A percentile compares a stretch with the other conserved stretches of the same genome.
Evolutionary conservation across 306 rosid species (phyloP).

Genomic region (Cucumis melo): DNA sequence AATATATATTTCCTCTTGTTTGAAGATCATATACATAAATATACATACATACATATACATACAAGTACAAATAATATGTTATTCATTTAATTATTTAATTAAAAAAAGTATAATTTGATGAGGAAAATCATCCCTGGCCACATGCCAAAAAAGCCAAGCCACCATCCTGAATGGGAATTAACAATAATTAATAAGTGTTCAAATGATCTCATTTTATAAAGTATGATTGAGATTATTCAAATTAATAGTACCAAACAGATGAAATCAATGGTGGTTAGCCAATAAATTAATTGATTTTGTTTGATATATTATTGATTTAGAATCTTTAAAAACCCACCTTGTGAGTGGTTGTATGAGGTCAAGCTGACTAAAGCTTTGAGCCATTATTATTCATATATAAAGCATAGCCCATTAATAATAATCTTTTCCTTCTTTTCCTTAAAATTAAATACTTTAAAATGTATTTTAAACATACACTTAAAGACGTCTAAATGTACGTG

Average conservation of each 20-base stretch:
- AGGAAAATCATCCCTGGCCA: neutral
- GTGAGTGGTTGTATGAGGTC: neutral
- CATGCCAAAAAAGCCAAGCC: neutral
- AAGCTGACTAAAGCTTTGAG: neutral
- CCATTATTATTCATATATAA: no score
- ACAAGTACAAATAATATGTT: neutral
- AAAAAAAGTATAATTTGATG: neutral
- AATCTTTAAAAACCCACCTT: neutral
- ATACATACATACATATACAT: no score
- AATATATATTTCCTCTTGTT: neutral
- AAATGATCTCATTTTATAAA: neutral
- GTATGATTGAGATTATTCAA: neutral
- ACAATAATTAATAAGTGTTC: neutral
- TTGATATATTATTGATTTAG: neutral
- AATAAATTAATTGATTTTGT: neutral
- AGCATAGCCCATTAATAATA: no score
- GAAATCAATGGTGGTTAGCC: neutral
- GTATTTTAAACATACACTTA: no score
- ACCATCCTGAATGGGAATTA: neutral
- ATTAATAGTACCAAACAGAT: neutral
- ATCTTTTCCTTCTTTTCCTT: no score
- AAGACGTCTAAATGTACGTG: no score
- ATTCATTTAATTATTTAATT: neutral
- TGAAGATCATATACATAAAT: no score
- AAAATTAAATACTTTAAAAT: no score